Base-by-base conservation (phyloP, 2,329 filamentous ascomycete genomes). In the Penicillium sp. region DNA sequence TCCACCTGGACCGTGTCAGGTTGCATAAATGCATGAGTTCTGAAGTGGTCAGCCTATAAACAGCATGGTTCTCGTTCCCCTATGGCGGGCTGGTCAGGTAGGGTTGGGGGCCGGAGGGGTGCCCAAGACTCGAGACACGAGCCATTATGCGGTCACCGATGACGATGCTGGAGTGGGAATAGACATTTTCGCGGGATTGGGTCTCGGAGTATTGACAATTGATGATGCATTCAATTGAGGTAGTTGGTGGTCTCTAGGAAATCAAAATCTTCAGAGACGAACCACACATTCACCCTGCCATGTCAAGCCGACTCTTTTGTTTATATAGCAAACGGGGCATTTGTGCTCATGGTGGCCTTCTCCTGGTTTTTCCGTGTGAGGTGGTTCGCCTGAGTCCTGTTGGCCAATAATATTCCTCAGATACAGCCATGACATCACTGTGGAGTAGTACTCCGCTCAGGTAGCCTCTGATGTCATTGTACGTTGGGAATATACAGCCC, bases 401-500 rank as follows among this genome's bases (percentile, higher is more conserved):
- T 41, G 20, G 27, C 61, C 59, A 63, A 63, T 63, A 46, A 59
- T 28, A 40, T 1, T 1, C 1, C 2, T 9, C 0, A 0, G 11
- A 27, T 0, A 1, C 14, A 18, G 56, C 54, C 51, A 62, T 63
- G 55, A 60, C 50, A 55, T 63, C 61, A 62, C 38, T 11, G 50
- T 22, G 31, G 40, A 38, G 22, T 22, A 10, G 16, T 14, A 20
- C 16, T 35, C 25, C 35, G 43, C 10, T 11, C 8, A 16, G 9
- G 22, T 51, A 60, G 58, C 60, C 60, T 50, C 55, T 63, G 57
- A 63, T 61, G 57, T 62, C 58, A 62, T 57, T 41, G 20, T 22
- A 4, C 18, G 25, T 25, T 3, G 36, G 31, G 16, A 35, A 35
- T 16, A 35, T 33, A 33, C n/a, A 39, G 6, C 22, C 10, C 22